These are phyloP conservation scores for Moesziomyces aphidis DNA, from an alignment of 1,284 basidiomycete genomes.

Conservation along the genomic window DNA sequence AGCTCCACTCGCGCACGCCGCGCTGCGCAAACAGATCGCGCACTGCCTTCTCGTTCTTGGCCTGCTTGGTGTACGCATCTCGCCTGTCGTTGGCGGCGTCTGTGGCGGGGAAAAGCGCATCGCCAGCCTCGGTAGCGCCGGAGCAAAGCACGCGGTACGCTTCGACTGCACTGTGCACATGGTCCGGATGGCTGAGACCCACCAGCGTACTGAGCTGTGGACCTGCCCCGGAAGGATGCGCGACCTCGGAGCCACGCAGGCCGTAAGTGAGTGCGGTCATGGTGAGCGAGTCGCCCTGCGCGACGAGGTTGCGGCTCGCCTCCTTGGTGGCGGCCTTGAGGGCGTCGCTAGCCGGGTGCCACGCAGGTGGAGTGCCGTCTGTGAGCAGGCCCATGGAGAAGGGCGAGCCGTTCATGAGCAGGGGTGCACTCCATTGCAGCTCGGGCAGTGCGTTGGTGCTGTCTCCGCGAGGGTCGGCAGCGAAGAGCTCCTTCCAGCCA, in stretches of 20 bases:
- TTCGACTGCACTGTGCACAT: conserved; percentile 61
- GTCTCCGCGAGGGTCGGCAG: conserved; percentile 25
- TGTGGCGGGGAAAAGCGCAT: conserved; percentile 8
- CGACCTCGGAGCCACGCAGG: conserved; percentile 48
- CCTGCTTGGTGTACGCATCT: conserved; percentile 28
- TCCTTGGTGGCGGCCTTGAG: conserved; percentile 70
- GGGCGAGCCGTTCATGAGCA: conserved; percentile 86
- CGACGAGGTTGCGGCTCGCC: conserved; percentile 26
- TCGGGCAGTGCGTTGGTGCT: conserved; percentile 8
- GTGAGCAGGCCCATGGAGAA: conserved; percentile 91
- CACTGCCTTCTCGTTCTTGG: conserved; percentile 19
- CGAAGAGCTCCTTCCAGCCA: conserved; percentile 52
- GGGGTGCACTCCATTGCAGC: conserved; percentile 65
- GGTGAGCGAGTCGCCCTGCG: conserved; percentile 42
- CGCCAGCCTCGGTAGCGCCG: conserved; percentile 9
- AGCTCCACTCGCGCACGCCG: conserved; percentile 47
- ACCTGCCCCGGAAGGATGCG: conserved; percentile 6
- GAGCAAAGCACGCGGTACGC: conserved; percentile 55
- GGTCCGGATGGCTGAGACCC: conserved; percentile 61
- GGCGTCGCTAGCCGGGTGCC: conserved; percentile 83
- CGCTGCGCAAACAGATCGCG: conserved; percentile 26
- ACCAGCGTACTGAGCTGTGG: conserved; percentile 58
- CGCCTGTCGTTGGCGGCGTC: conserved; percentile 4
- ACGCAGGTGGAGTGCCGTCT: conserved; percentile 74
- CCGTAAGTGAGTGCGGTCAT: conserved; percentile 59